Conservation (phyloP, 1,139 yeast species). For the Zhuliangozyma parablackwelliae region DNA sequence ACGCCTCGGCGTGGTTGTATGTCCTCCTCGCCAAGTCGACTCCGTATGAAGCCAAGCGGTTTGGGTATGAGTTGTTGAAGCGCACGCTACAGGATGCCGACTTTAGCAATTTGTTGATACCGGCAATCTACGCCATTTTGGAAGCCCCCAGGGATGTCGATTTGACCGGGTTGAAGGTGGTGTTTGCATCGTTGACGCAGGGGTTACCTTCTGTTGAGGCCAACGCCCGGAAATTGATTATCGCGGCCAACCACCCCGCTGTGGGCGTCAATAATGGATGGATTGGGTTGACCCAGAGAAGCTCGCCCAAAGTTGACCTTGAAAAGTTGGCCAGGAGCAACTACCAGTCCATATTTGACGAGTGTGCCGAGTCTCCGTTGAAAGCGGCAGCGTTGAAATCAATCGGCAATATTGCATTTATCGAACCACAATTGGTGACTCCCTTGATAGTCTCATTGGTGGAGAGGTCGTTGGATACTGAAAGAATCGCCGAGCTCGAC, state of each 20-base stretch:
- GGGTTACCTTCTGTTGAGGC: slow-evolving; percentile 15
- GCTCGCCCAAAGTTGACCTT: slow-evolving; percentile 52
- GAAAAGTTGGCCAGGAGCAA: slow-evolving; percentile 47
- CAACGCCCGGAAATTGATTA: slow-evolving; percentile 41
- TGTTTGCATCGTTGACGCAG: slow-evolving; percentile 45
- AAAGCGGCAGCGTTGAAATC: slow-evolving; percentile 50
- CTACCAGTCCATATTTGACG: slow-evolving; percentile 32
- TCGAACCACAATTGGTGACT: slow-evolving; percentile 58
- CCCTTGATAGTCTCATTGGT: slow-evolving; percentile 45
- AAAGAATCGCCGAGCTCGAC: slow-evolving; percentile 17
- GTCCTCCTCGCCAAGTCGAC: slow-evolving; percentile 36
- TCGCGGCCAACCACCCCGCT: slow-evolving; percentile 50
- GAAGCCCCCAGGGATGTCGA: slow-evolving; percentile 20
- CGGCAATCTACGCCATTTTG: slow-evolving; percentile 9
- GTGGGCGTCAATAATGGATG: slow-evolving; percentile 56
- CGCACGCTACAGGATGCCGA: slow-evolving; percentile 17
- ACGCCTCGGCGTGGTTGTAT: slow-evolving; percentile 40
- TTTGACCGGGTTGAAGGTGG: slow-evolving; percentile 18
- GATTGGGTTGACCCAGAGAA: slow-evolving; percentile 70
- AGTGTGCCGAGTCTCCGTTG: slow-evolving; percentile 5
- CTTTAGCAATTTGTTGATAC: slow-evolving; percentile 14
- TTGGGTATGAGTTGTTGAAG: slow-evolving; percentile 25
- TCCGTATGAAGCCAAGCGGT: slow-evolving; percentile 26
- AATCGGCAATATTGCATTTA: slow-evolving; percentile 63
- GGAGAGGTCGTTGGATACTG: slow-evolving; percentile 35